These are phyloP conservation scores for Manihot esculenta DNA, from an alignment of 441 rosid species.

Conservation along the genomic window DNA sequence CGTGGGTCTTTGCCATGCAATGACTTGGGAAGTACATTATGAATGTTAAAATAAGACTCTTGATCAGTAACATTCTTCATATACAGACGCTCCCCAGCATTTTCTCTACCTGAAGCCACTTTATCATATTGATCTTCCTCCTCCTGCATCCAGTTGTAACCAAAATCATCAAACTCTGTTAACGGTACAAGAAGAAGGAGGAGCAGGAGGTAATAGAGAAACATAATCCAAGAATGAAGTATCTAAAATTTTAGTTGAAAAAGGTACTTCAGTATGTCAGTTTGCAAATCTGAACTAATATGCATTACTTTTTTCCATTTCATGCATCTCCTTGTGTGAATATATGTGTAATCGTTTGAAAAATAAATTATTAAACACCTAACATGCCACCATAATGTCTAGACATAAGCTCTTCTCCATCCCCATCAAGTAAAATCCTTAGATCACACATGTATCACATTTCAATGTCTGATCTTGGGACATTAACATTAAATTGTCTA, in stretches of 20 bases:
- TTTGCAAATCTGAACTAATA: background rate
- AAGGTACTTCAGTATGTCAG: background rate
- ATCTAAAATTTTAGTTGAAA: background rate
- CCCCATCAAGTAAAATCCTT: too few relatives aligned
- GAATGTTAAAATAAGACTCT: conserved; percentile 27
- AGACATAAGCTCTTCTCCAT: background rate
- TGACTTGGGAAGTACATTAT: conserved; percentile 41
- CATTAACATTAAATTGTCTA: too few relatives aligned
- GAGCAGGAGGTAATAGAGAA: background rate
- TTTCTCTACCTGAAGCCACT: conserved; percentile 64
- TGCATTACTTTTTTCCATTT: background rate
- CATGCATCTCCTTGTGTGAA: background rate
- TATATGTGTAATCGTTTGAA: background rate
- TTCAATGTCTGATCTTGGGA: background rate
- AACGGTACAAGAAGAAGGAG: background rate
- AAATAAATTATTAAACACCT: background rate
- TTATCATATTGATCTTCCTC: conserved; percentile 81
- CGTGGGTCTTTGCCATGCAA: conserved; percentile 59
- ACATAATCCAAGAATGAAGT: background rate
- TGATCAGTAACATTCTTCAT: conserved; percentile 55
- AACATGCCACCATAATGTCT: background rate
- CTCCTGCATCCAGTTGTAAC: conserved; percentile 50
- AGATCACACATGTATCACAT: too few relatives aligned
- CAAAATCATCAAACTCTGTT: background rate
- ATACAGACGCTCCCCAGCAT: conserved; percentile 41